phyloP scores from a whole-genome alignment of 495 filamentous ascomycete genomes.

The Lophium mytilinum region DNA sequence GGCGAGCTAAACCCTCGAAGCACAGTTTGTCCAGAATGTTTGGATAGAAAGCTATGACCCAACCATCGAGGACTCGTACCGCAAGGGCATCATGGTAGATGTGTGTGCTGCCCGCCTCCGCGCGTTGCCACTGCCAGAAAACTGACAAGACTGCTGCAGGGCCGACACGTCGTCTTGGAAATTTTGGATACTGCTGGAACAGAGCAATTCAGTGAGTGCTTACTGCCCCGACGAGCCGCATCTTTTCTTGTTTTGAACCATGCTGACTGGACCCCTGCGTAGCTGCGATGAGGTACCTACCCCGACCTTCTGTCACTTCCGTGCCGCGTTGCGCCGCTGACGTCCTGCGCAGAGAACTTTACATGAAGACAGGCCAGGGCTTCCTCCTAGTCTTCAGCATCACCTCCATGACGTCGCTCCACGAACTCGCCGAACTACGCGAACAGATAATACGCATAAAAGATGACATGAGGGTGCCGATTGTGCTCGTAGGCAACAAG shows the following conservation, averaged over 20 bases:
- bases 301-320: background rate
- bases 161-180: constrained; percentile 90
- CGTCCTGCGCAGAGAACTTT: constrained; percentile 59
- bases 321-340: constrained; percentile 15
- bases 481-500: constrained; percentile 97
- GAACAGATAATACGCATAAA: constrained; percentile 98
- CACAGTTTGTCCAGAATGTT: constrained; percentile 98
- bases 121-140: background rate
- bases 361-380: constrained; percentile 92
- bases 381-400: constrained; percentile 98
- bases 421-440: constrained; percentile 78
- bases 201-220: constrained; percentile 87
- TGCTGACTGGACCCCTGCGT: constrained; percentile 28
- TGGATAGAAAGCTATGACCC: constrained; percentile 99
- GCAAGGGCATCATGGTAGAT: constrained; percentile 90
- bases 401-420: constrained; percentile 74
- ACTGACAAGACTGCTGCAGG: constrained; percentile 47
- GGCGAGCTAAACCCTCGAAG: constrained; percentile 42
- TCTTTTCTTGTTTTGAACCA: background rate
- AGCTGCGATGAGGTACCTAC: constrained; percentile 61
- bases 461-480: constrained; percentile 81
- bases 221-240: background rate
- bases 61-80: constrained; percentile 96
- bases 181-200: constrained; percentile 97
- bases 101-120: constrained; percentile 45